Evolutionary conservation across 1,284 basidiomycete genomes (phyloP).

Genomic region (Afroboletus lepidellus): DNA sequence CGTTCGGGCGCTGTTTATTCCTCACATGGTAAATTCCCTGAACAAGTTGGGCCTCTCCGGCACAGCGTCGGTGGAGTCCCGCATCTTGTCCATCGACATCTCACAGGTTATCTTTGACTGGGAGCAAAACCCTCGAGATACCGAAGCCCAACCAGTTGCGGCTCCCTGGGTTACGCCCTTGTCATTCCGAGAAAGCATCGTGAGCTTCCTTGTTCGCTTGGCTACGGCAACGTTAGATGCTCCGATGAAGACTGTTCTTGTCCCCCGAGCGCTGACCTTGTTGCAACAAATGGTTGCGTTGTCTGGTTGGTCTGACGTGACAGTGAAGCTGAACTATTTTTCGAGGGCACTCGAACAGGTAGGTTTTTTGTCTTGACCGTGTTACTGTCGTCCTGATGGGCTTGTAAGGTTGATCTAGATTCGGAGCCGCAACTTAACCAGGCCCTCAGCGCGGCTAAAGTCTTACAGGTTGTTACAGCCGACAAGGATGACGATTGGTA

Average conservation of each 20-base stretch:
- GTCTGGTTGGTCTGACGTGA: slow-evolving; percentile 90
- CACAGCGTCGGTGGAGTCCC: slow-evolving; percentile 77
- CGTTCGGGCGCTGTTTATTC: slow-evolving; percentile 92
- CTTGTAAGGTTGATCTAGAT: slow-evolving; percentile 68
- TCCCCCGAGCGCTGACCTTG: slow-evolving; percentile 78
- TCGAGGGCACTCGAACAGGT: slow-evolving; percentile 81
- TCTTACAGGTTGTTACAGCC: slow-evolving; percentile 83
- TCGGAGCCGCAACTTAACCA: slow-evolving; percentile 63
- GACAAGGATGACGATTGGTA: slow-evolving; percentile 90
- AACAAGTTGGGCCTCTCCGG: slow-evolving; percentile 83
- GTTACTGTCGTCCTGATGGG: slow-evolving; percentile 18
- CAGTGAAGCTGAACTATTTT: slow-evolving; percentile 90
- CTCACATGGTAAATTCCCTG: slow-evolving; percentile 91
- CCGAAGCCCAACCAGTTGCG: slow-evolving; percentile 27
- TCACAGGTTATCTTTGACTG: slow-evolving; percentile 86
- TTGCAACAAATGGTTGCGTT: slow-evolving; percentile 81
- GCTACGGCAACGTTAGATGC: slow-evolving; percentile 74
- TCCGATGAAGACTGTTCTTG: slow-evolving; percentile 59
- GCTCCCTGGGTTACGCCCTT: slow-evolving; percentile 73
- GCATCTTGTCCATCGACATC: slow-evolving; percentile 80
- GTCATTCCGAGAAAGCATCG: slow-evolving; percentile 82
- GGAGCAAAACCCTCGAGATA: slow-evolving; percentile 67
- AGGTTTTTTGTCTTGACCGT: slow-evolving; percentile 23
- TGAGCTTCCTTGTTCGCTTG: slow-evolving; percentile 91
- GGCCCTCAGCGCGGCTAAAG: slow-evolving; percentile 85